Evolutionary conservation across 2,329 filamentous ascomycete genomes (phyloP).

Genomic region (Dryadomyces quercus-mongolicae): DNA sequence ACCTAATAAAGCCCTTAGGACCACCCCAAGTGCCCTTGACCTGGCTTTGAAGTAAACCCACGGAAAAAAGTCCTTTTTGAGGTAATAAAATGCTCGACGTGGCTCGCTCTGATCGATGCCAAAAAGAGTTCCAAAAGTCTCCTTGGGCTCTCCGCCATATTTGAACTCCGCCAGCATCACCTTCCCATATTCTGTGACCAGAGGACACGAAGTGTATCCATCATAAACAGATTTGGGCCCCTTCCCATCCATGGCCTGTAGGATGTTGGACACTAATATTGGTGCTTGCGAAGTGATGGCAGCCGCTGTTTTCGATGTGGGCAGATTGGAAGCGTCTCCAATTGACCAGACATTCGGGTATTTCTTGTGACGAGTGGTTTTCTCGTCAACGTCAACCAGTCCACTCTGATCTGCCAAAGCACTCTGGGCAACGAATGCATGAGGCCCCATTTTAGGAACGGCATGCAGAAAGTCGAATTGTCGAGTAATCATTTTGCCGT

Average conservation of each 20-base stretch:
- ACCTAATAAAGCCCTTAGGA: slow-evolving; percentile 28
- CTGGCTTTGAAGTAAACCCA: slow-evolving; percentile 41
- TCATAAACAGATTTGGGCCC: slow-evolving; percentile 23
- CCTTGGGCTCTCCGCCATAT: slow-evolving; percentile 31
- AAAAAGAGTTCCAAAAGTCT: slow-evolving; percentile 24
- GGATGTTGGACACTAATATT: slow-evolving; percentile 28
- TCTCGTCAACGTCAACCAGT: slow-evolving; percentile 44
- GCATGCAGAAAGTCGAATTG: slow-evolving; percentile 44
- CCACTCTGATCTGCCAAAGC: slow-evolving; percentile 41
- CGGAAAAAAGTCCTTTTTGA: slow-evolving; percentile 39
- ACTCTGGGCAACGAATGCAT: slow-evolving; percentile 40
- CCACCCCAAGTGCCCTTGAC: slow-evolving; percentile 44
- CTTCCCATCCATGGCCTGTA: slow-evolving; percentile 22
- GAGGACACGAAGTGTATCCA: slow-evolving; percentile 33
- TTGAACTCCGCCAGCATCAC: slow-evolving; percentile 36
- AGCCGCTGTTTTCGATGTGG: slow-evolving; percentile 37
- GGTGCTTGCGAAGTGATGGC: slow-evolving; percentile 31
- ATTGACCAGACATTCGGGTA: slow-evolving; percentile 46
- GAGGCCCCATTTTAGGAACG: slow-evolving; percentile 46
- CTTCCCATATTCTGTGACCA: slow-evolving; percentile 30
- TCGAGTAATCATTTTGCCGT: slow-evolving; percentile 30
- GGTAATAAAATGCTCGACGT: slow-evolving; percentile 24
- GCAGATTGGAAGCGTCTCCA: slow-evolving; percentile 46
- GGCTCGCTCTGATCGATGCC: slow-evolving; percentile 27
- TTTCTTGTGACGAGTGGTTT: slow-evolving; percentile 38